Evolutionary conservation across 306 rosid species (phyloP), one percentile per base, ranked within the genome.

Genomic region (Glycine soja): DNA sequence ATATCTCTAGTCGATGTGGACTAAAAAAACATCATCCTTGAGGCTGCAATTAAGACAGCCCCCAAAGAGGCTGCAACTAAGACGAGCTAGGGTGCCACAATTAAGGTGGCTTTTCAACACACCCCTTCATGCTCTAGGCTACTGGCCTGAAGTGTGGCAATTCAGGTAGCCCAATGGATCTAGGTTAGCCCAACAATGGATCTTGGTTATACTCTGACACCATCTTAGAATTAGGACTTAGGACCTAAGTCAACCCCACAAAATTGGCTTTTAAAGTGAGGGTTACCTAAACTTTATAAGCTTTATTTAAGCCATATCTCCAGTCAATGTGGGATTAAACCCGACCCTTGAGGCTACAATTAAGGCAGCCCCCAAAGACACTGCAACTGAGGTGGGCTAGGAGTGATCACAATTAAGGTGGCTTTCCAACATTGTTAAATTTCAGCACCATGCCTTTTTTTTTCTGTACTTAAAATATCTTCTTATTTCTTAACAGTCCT

Each of bases 371-470:
- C 10, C 16, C 15, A 14, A 4, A 13, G 57, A 4, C 18, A 3
- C 50, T 8, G 5, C 18, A 52, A 52, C 8, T 52, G 10, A 13
- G 16, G 57, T 1, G 8, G 8, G 57, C 57, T 5, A 12, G 13
- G 18, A 8, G 18, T 13, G 18, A 52, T 18, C 57, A 52, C 57
- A 52, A 52, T 14, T 52, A 5, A 4, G 57, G 4, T 5, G 7
- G 16, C 6, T 52, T 52, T 52, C 8, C 8, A 0, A 7, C 54
- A 50, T 13, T 11, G 4, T 47, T 63, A 74, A 18, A 62, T 40
- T 47, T 54, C 47, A 63, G 45, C 34, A 18, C 15, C 53, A 64
- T 70, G 74, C 57, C 45, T 59, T 74, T 61, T 70, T 74, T 78
- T 34, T 34, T 34, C 52, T 65, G 8, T 71, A 40, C 71, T 56